Percentiles rank a stretch among this genome's conserved stretches.
These are phyloP conservation scores for Fusarium xylarioides DNA, from an alignment of 2,329 filamentous ascomycete genomes.

Conservation along the genomic window DNA sequence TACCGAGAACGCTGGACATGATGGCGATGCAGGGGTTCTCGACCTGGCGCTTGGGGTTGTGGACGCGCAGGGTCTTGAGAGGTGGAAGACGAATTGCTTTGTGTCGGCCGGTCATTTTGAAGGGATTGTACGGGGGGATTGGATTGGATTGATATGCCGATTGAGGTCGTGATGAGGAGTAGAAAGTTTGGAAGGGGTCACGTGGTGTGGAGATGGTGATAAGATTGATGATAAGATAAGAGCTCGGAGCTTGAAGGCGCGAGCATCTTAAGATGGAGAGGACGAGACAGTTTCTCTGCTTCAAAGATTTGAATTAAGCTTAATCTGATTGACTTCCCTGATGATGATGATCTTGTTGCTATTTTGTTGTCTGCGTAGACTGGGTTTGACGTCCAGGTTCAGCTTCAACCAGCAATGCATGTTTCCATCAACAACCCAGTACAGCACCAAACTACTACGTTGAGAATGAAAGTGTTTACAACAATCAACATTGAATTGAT, in stretches of 20 bases:
- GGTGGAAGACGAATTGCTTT: conserved; percentile 68
- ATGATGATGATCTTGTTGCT: rapidly evolving
- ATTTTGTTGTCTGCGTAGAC: not conserved
- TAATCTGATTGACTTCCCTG: rapidly evolving
- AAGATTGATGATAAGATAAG: conserved; percentile 14
- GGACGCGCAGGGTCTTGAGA: conserved; percentile 63
- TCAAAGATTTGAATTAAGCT: not conserved
- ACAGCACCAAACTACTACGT: not conserved
- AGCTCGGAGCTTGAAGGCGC: not conserved
- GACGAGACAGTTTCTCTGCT: not conserved
- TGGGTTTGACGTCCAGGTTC: not conserved
- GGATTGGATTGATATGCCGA: not conserved
- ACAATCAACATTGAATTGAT: not conserved
- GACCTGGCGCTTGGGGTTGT: conserved; percentile 59
- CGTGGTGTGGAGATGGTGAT: conserved; percentile 19
- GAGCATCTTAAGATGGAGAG: not conserved
- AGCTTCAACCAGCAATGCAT: not conserved
- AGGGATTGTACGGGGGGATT: not conserved
- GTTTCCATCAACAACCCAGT: not conserved
- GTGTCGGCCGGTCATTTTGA: conserved; percentile 55
- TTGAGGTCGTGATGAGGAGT: conserved; percentile 15
- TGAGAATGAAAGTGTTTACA: not conserved
- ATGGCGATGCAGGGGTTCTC: conserved; percentile 64
- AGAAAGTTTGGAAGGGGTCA: conserved; percentile 40
- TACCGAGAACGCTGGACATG: conserved; percentile 68